These are phyloP conservation scores for Penicillium alfredii DNA, from an alignment of 495 filamentous ascomycete genomes.

Conservation along the genomic window DNA sequence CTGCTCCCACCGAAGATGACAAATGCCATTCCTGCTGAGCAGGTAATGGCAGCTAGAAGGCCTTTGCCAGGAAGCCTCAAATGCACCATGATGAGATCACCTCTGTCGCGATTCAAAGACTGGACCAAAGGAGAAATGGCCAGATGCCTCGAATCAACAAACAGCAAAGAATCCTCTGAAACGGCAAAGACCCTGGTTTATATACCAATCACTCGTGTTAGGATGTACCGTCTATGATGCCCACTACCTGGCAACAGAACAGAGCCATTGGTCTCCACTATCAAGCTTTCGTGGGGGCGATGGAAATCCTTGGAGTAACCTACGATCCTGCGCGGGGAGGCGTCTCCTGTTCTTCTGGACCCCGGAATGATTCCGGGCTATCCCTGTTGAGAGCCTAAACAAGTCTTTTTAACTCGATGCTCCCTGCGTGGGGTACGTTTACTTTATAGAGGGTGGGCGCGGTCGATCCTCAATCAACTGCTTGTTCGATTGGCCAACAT, in stretches of 20 bases:
- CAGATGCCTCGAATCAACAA: no score
- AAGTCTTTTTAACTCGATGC: no score
- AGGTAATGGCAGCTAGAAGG: slow-evolving; percentile 11
- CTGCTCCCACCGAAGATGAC: slow-evolving; percentile 16
- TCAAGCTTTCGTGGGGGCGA: not conserved
- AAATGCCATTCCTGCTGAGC: slow-evolving; percentile 13
- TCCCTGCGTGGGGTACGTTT: no score
- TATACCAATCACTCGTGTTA: not conserved
- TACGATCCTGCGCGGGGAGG: slow-evolving; percentile 1
- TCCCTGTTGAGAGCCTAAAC: no score
- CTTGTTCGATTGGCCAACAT: no score
- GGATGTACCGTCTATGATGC: not conserved
- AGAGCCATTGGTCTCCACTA: not conserved
- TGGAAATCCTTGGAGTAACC: no score
- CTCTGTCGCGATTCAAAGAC: not conserved
- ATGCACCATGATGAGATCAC: slow-evolving; percentile 8
- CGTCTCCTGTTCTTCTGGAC: no score
- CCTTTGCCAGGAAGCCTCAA: slow-evolving; percentile 7
- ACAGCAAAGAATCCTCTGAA: no score
- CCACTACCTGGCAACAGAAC: not conserved
- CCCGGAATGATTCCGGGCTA: no score
- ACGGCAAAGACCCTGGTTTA: no score
- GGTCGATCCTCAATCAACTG: no score
- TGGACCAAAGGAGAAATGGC: not conserved
- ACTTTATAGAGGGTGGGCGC: no score